These are phyloP conservation scores for Auricularia auricula-judae DNA, from an alignment of 768 basidiomycete species.

Conservation along the genomic window DNA sequence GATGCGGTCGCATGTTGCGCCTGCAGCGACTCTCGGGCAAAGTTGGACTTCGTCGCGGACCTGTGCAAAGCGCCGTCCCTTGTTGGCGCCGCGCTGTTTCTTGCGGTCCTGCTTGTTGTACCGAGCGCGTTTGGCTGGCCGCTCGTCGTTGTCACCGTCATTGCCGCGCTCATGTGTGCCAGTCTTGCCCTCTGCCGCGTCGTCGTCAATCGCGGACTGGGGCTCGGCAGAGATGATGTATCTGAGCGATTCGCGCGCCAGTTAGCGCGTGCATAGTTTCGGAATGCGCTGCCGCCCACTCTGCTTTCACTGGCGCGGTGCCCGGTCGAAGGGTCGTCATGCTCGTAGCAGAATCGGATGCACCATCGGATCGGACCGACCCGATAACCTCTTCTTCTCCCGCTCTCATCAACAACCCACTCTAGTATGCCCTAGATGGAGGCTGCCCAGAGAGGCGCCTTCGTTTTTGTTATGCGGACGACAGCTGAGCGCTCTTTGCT, in stretches of 20 bases:
- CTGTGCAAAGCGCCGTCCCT: conserved; percentile 67
- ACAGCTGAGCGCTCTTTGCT: too few species aligned
- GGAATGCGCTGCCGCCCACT: conserved; percentile 24
- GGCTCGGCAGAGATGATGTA: conserved; percentile 25
- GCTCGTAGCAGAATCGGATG: not conserved
- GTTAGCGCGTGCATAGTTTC: not conserved
- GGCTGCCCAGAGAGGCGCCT: too few species aligned
- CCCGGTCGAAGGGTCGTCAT: conserved; percentile 21
- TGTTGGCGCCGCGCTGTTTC: conserved; percentile 71
- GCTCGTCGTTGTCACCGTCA: conserved; percentile 13
- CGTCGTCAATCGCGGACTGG: conserved; percentile 34
- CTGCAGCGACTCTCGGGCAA: conserved; percentile 71
- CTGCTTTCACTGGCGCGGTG: conserved; percentile 42
- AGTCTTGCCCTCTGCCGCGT: conserved; percentile 52
- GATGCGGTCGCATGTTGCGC: conserved; percentile 59
- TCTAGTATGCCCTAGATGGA: too few species aligned
- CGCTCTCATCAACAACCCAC: too few species aligned
- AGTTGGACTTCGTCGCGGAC: conserved; percentile 71
- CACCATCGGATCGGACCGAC: not conserved
- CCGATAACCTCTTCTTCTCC: not conserved
- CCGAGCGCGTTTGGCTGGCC: conserved; percentile 22
- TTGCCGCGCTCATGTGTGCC: conserved; percentile 15
- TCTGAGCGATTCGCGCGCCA: conserved; percentile 16
- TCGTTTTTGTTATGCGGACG: too few species aligned
- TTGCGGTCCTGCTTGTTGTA: conserved; percentile 57